Evolutionary conservation across 2,329 filamentous ascomycete genomes (phyloP).

Genomic region (Colletotrichum tabaci): DNA sequence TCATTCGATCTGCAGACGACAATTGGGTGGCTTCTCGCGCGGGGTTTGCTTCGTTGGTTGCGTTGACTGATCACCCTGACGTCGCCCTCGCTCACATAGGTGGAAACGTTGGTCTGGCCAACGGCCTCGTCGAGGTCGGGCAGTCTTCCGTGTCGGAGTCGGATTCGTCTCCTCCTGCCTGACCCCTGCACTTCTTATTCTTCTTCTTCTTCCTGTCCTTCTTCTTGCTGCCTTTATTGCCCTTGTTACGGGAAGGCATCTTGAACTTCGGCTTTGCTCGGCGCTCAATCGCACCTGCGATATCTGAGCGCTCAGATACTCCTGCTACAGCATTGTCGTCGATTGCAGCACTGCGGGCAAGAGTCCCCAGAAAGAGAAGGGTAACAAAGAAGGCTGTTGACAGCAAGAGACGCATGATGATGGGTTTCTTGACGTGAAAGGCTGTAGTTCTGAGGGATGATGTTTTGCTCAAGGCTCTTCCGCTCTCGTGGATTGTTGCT

Average conservation of each 20-base stretch:
- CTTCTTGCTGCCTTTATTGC: neutral
- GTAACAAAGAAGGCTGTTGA: neutral
- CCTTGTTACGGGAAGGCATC: too few relatives aligned
- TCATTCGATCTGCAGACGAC: neutral
- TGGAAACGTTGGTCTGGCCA: too few relatives aligned
- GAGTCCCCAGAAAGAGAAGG: neutral
- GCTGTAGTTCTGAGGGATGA: too few relatives aligned
- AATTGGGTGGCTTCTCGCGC: too few relatives aligned
- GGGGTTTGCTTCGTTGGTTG: too few relatives aligned
- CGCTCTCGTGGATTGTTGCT: too few relatives aligned
- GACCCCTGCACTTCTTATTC: too few relatives aligned
- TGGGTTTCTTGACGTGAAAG: neutral
- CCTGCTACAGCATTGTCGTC: neutral
- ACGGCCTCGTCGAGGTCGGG: too few relatives aligned
- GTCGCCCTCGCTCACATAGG: too few relatives aligned
- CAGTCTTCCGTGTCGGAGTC: too few relatives aligned
- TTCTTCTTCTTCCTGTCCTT: neutral
- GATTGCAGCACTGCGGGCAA: neutral
- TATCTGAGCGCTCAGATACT: neutral
- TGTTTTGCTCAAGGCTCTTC: fast-evolving
- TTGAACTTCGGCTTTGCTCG: neutral
- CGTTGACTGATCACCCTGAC: too few relatives aligned
- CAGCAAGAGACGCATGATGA: neutral
- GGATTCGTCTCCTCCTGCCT: too few relatives aligned
- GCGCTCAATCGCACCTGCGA: neutral